Evolutionary conservation across 139 green algal genomes (phyloP).

Genomic region (Zygnema circumcarinatum): DNA sequence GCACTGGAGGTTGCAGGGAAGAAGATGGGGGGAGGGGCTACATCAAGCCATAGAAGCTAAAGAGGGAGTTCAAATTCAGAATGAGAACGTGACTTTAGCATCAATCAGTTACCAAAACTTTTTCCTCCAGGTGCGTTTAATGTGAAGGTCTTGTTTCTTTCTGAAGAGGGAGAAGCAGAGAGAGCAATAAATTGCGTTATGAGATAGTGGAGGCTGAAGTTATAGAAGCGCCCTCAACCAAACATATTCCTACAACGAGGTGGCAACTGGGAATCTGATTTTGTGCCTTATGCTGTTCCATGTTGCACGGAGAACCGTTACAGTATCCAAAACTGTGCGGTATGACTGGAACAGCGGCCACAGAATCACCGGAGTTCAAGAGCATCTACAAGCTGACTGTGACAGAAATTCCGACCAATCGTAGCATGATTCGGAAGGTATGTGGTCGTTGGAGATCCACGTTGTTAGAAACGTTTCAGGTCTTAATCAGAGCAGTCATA

Average conservation of each 20-base stretch:
- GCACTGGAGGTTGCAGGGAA: too few species aligned
- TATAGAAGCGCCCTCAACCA: too few species aligned
- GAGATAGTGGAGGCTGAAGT: too few species aligned
- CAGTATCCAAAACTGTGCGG: conserved; percentile 73
- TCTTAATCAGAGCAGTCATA: too few species aligned
- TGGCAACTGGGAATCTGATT: too few species aligned
- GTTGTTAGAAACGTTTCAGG: too few species aligned
- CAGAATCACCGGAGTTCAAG: conserved; percentile 93
- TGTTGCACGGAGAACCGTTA: too few species aligned
- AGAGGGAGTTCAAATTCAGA: conserved; percentile 92
- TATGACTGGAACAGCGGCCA: conserved; percentile 85
- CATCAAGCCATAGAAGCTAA: conserved; percentile 98
- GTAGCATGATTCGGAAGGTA: conserved; percentile 54
- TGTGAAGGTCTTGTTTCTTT: conserved; percentile 22
- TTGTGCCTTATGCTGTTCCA: too few species aligned
- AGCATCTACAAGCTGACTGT: conserved; percentile 96
- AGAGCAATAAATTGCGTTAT: too few species aligned
- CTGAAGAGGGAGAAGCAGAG: too few species aligned
- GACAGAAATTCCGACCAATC: conserved; percentile 81
- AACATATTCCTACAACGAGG: too few species aligned
- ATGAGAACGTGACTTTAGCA: conserved; percentile 93
- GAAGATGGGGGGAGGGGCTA: conserved; percentile 90
- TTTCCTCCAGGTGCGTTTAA: conserved; percentile 69
- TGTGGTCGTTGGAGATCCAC: not conserved
- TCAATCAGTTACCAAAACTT: conserved; percentile 96